A percentile compares a stretch with the other conserved stretches of the same genome.
Conservation (phyloP, 306 rosid genomes). For the Comarum palustre region DNA sequence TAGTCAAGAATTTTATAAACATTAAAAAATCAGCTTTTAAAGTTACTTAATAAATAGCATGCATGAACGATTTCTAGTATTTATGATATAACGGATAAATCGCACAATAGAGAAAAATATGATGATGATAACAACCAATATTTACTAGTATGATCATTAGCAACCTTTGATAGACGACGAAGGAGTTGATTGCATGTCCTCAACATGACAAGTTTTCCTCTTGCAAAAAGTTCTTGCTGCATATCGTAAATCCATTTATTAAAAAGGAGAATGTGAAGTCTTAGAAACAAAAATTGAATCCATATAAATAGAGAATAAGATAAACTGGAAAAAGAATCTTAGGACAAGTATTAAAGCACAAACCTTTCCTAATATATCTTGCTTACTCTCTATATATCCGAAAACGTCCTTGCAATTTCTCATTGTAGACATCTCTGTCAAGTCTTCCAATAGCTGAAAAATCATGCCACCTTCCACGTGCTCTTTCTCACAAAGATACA, state of each 20-base stretch:
- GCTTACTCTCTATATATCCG: slow-evolving; percentile 93
- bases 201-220: slow-evolving; percentile 97
- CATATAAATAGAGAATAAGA: slow-evolving; percentile 21
- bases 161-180: slow-evolving; percentile 94
- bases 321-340: slow-evolving; percentile 4
- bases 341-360: slow-evolving; percentile 5
- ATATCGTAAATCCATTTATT: slow-evolving; percentile 28
- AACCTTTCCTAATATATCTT: slow-evolving; percentile 93
- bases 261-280: neutral
- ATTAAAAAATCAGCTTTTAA: neutral
- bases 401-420: slow-evolving; percentile 94
- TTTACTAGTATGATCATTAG: neutral
- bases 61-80: neutral
- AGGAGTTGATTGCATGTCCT: slow-evolving; percentile 98
- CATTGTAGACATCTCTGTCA: slow-evolving; percentile 99
- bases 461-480: slow-evolving; percentile 98
- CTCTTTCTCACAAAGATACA: slow-evolving; percentile 94
- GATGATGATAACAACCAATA: neutral
- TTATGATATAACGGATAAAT: neutral
- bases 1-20: neutral
- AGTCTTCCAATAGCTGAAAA: slow-evolving; percentile 92
- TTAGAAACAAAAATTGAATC: slow-evolving; percentile 11
- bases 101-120: neutral
- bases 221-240: slow-evolving; percentile 96
- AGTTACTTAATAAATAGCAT: neutral